A percentile compares a stretch with the other conserved stretches of the same genome.
These are phyloP conservation scores for Millerozyma miso DNA, from an alignment of 805 yeast species.

Conservation along the genomic window DNA sequence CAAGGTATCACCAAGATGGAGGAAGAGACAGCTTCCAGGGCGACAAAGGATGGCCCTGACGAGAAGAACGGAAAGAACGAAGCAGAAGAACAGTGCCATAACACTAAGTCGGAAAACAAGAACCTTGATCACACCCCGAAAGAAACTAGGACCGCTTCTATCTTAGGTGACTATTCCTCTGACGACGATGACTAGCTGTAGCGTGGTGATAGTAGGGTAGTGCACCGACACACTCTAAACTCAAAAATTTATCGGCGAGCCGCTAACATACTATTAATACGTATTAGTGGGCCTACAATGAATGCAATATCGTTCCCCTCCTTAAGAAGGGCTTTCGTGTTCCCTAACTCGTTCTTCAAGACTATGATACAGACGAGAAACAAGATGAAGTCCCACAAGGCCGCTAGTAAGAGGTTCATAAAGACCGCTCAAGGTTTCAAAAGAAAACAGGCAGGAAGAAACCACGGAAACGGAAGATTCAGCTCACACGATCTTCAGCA, in stretches of 20 bases:
- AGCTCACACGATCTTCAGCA: conserved; percentile 54
- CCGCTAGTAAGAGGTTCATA: conserved; percentile 84
- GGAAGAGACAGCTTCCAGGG: too few relatives aligned
- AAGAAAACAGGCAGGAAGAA: conserved; percentile 69
- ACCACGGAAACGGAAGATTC: conserved; percentile 93
- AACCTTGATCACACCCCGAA: too few relatives aligned
- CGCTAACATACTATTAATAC: not conserved
- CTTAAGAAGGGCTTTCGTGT: not conserved
- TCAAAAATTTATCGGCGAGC: not conserved
- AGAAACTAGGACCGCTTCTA: not conserved
- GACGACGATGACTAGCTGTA: conserved; percentile 7
- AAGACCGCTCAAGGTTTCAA: conserved; percentile 62
- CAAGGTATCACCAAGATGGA: too few relatives aligned
- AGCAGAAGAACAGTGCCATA: too few relatives aligned
- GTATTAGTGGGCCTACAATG: conserved; percentile 1
- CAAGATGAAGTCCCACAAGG: conserved; percentile 75
- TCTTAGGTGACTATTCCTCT: conserved; percentile 7
- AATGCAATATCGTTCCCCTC: conserved; percentile 2
- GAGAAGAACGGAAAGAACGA: too few relatives aligned
- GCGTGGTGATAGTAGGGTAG: conserved; percentile 2
- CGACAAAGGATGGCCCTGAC: too few relatives aligned
- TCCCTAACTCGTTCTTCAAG: conserved; percentile 10
- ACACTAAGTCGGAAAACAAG: too few relatives aligned
- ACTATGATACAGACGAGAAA: conserved; percentile 35
- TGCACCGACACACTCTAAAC: not conserved